Evolutionary conservation across 106 monocot genomes (phyloP), one percentile per base, ranked within the genome.

Genomic region (Hemerocallis citrina): DNA sequence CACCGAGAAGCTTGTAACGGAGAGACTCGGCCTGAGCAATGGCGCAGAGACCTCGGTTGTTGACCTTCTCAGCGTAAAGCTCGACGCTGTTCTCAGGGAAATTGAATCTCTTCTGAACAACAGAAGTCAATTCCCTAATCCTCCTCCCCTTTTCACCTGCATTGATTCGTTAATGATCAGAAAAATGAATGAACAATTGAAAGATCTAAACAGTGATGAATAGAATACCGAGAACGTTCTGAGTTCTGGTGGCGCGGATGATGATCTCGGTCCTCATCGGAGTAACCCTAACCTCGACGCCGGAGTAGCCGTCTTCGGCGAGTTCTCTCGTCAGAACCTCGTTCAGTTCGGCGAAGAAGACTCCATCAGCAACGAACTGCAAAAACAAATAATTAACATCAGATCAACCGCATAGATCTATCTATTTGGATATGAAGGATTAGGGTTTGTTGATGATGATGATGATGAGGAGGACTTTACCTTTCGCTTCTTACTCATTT

Each of bases 301-400:
- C 70, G 52, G 70, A 70, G 52, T 70, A 62, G 1, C 70, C 70
- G 32, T 70, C 70, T 42, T 70, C 70, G 19, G 70, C 70, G 2
- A 70, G 62, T 32, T 70, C 70, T 7, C 70, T 48, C 0, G 70
- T 70, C 7, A 70, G 52, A 1, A 70, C 61, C 28, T 70, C 70
- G 61, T 70, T 70, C 22, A 61, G 42, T n/a, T 70, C 70, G 12
- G 70, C 70, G 59, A 70, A 70, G 52, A 70, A 70, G 34, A 70
- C 70, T 9, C 61, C 70, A 42, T 62, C 70, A 13, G 70, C 70
- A 5, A 70, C 70, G 21, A 70, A 70, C 29, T 38, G 54, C n/a
- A n/a, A n/a, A n/a, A n/a, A n/a, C n/a, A n/a, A n/a, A n/a, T n/a
- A n/a, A n/a, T n/a, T n/a, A n/a, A n/a, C n/a, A n/a, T n/a, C n/a